These are phyloP conservation scores for Geotrichum europaeum DNA, from an alignment of 1,139 yeast genomes.

Conservation along the genomic window DNA sequence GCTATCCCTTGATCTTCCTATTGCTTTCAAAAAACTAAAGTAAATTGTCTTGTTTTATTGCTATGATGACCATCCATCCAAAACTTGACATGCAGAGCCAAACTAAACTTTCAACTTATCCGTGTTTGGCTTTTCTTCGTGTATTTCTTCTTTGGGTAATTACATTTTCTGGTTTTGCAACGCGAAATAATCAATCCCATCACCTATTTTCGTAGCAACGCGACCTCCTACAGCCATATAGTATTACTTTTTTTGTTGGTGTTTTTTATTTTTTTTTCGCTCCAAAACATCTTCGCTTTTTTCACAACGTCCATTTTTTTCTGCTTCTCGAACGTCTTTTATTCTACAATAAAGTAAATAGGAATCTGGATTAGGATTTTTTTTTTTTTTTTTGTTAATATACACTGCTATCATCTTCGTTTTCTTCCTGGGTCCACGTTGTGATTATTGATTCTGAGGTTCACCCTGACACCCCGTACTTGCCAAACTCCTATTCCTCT, in stretches of 20 bases:
- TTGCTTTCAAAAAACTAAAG: no score
- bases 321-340: neutral
- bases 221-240: neutral
- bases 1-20: no score
- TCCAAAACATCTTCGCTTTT: neutral
- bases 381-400: neutral
- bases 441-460: neutral
- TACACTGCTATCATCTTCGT: neutral
- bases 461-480: neutral
- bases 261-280: neutral
- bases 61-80: no score
- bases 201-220: neutral
- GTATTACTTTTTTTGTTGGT: neutral
- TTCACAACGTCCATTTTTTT: neutral
- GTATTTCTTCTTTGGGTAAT: neutral
- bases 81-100: no score
- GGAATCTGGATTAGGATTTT: neutral
- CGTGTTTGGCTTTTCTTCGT: neutral
- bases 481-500: neutral
- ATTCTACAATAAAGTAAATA: neutral
- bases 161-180: neutral
- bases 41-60: no score
- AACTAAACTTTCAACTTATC: neutral
- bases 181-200: neutral
- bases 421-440: neutral